A percentile compares a stretch with the other conserved stretches of the same genome.
Conservation (phyloP, 768 basidiomycete species). For the Naganishia vaughanmartiniae region DNA sequence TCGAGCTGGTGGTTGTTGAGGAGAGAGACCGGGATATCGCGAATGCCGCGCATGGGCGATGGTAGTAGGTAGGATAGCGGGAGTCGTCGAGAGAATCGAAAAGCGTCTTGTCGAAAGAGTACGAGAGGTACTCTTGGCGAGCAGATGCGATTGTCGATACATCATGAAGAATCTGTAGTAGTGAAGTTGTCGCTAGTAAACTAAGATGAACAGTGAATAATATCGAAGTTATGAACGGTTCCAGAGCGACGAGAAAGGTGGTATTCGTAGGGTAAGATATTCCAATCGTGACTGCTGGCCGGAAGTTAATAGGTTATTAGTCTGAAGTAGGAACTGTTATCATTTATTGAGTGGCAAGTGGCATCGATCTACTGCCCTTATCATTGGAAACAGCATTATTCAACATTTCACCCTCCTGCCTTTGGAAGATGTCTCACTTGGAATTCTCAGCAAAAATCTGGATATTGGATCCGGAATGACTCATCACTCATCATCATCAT, state of each 20-base stretch:
- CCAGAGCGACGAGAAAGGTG: background rate
- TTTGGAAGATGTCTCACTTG: no score
- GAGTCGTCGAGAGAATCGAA: background rate
- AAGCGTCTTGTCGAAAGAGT: background rate
- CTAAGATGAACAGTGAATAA: background rate
- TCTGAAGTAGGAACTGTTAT: no score
- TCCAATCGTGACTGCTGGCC: no score
- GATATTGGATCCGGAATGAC: no score
- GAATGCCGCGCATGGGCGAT: background rate
- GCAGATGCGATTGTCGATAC: background rate
- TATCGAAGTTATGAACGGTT: conserved; percentile 2
- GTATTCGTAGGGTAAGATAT: background rate
- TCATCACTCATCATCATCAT: no score
- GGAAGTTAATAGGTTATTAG: no score
- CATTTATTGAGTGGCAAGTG: no score
- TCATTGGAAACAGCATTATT: no score
- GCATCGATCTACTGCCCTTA: no score
- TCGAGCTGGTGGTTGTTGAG: background rate
- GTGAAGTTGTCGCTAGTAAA: background rate
- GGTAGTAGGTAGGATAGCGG: background rate
- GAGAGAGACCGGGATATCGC: background rate
- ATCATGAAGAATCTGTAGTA: background rate
- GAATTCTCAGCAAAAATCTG: no score
- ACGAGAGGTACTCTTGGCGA: background rate
- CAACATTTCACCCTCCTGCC: no score